Evolutionary conservation across 257 asterid genomes (phyloP), one percentile per base, ranked within the genome.

Genomic region (Solanum tacnaense): DNA sequence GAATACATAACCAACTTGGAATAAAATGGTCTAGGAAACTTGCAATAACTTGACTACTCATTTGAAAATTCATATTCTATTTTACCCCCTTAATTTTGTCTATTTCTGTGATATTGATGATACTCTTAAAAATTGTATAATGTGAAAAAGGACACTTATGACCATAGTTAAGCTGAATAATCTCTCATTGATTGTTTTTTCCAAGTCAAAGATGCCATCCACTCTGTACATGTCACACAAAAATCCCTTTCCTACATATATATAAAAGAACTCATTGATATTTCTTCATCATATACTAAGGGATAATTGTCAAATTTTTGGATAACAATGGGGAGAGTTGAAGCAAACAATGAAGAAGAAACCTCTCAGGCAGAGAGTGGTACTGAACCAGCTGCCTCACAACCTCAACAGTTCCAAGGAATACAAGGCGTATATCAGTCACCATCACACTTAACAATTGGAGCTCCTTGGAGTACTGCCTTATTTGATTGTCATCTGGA

Each of bases 391-490:
- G 68, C 31, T 29, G 20, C 81, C 10, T 88, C 90, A 21, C 41
- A 84, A 27, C 75, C 90, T 88, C 90, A 86, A 10, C 34, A 34
- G 58, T 44, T 15, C 15, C 84, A 62, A 71, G 85, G 67, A 81
- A 29, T 81, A 49, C 36, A 79, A 29, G 9, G 35, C 16, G 84
- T 79, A 16, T 31, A 23, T 41, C 84, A 27, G 36, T 85, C 84
- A 16, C 38, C 87, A n/a, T 18, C 20, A 49, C 71, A 76, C 15
- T 25, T 79, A 39, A 76, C 88, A 15, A 25, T 89, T 13, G 92
- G 92, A 27, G 88, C 73, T 52, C 91, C 90, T 31, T 90, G 92
- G 92, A 84, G 72, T 68, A 90, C 91, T 16, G 90, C 89, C 46
- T 85, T 90, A 67, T 90, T 90, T 70, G 92, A 90, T 70, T 90